A percentile compares a stretch with the other conserved stretches of the same genome.
Conservation (phyloP, 352 stramenopile species). For the Elongisporangium undulatum region DNA sequence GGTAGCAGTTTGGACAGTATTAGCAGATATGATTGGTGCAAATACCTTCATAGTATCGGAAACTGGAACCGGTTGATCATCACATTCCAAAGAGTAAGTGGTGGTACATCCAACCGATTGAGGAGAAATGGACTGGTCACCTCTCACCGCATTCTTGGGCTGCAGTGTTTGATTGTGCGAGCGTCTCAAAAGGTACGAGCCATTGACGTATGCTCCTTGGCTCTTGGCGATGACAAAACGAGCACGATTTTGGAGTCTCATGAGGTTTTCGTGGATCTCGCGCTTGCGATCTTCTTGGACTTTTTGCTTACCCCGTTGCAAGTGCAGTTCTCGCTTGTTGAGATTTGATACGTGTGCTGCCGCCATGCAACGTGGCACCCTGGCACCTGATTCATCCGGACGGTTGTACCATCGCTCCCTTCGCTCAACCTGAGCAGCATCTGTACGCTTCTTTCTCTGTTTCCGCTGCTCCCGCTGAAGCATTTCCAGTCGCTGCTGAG, state of each 20-base stretch:
- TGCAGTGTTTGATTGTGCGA: neutral
- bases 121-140: neutral
- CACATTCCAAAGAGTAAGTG: neutral
- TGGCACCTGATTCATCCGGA: slow-evolving; percentile 1
- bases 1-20: neutral
- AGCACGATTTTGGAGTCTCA: slow-evolving; percentile 17
- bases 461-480: slow-evolving; percentile 14
- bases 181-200: slow-evolving; percentile 40
- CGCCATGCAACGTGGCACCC: neutral
- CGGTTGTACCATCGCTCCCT: slow-evolving; percentile 37
- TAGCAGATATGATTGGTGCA: too few species aligned
- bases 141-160: neutral
- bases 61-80: neutral
- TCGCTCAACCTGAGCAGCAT: slow-evolving; percentile 11
- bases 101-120: neutral
- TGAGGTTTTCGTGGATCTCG: slow-evolving; percentile 14
- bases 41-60: neutral
- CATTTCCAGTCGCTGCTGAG: slow-evolving; percentile 27
- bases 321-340: slow-evolving; percentile 1
- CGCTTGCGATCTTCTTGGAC: slow-evolving; percentile 7
- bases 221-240: slow-evolving; percentile 17
- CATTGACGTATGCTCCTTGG: slow-evolving; percentile 26
- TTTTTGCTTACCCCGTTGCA: slow-evolving; percentile 5
- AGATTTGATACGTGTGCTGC: slow-evolving; percentile 15
- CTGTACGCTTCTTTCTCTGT: slow-evolving; percentile 11